Percentiles rank a stretch among this genome's conserved stretches.
Evolutionary conservation across 495 filamentous ascomycete genomes (phyloP).

Genomic region (Aspergillus nidulans): DNA sequence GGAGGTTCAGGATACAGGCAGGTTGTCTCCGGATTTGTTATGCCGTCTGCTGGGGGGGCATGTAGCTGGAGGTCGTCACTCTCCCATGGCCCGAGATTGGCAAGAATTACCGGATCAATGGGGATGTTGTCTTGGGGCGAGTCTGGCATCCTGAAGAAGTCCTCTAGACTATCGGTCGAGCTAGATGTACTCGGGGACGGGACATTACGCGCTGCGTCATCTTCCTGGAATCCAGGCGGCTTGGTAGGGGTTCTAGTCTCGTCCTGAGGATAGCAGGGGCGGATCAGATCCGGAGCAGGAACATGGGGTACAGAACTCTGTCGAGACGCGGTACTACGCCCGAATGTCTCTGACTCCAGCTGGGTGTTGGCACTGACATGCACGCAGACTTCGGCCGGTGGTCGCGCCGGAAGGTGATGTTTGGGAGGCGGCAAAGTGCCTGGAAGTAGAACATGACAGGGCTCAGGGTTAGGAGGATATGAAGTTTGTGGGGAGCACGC

Average conservation of each 20-base stretch:
- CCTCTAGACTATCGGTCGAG: conserved; percentile 12
- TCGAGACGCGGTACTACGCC: too few relatives aligned
- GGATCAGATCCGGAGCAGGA: not conserved
- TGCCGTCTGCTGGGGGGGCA: not conserved
- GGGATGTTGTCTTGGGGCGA: conserved; percentile 14
- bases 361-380: conserved; percentile 9
- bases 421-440: conserved; percentile 15
- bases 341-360: not conserved
- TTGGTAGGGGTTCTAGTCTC: conserved; percentile 6
- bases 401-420: conserved; percentile 18
- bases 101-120: conserved; percentile 18
- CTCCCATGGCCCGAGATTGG: conserved; percentile 2
- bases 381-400: conserved; percentile 18
- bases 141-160: conserved; percentile 10
- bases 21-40: conserved; percentile 4
- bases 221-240: conserved; percentile 10
- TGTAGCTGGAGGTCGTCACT: conserved; percentile 1
- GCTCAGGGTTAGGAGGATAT: not conserved
- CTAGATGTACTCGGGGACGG: conserved; percentile 19
- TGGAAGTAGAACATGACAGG: not conserved
- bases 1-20: conserved; percentile 19
- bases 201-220: conserved; percentile 2
- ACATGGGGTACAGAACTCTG: not conserved
- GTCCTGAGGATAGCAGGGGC: not conserved
- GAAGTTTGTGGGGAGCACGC: not conserved